Conservation (phyloP, 2,329 filamentous ascomycete genomes). For the Penicillium sp. region DNA sequence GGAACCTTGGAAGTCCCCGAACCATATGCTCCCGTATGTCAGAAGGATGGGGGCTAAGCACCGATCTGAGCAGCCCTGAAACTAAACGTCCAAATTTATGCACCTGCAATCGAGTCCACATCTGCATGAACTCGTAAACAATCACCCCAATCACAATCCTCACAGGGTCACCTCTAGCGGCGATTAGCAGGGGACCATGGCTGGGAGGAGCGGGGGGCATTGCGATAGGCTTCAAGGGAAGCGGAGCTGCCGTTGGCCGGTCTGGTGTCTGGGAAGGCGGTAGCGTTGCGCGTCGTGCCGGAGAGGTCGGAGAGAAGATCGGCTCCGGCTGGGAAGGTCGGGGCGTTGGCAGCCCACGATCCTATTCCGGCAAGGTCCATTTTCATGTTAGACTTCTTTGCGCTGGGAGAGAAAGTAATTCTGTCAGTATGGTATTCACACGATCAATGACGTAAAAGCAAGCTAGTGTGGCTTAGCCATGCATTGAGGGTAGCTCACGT, state of each 20-base stretch:
- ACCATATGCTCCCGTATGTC: not conserved
- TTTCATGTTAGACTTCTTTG: not conserved
- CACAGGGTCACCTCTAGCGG: not conserved
- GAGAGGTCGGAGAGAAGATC: not conserved
- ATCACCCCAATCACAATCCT: not conserved
- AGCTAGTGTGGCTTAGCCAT: not conserved
- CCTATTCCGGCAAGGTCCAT: not conserved
- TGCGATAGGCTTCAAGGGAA: not conserved
- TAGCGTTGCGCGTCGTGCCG: not conserved
- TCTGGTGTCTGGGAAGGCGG: not conserved
- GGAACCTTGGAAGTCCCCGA: not conserved
- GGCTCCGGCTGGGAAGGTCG: not conserved
- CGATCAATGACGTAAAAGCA: not conserved
- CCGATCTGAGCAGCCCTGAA: not conserved
- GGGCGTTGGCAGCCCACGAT: not conserved
- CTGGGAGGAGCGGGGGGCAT: not conserved
- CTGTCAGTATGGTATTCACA: not conserved
- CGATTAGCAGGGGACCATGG: not conserved
- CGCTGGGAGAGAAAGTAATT: not conserved
- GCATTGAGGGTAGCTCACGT: not conserved
- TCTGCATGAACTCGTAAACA: not conserved
- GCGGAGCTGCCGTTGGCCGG: not conserved
- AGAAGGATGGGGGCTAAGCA: not conserved
- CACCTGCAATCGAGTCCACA: not conserved
- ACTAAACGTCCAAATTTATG: not conserved